A percentile compares a stretch with the other conserved stretches of the same genome.
phyloP scores from a whole-genome alignment of 129 eudicot genomes.

The Cynara cardunculus region DNA sequence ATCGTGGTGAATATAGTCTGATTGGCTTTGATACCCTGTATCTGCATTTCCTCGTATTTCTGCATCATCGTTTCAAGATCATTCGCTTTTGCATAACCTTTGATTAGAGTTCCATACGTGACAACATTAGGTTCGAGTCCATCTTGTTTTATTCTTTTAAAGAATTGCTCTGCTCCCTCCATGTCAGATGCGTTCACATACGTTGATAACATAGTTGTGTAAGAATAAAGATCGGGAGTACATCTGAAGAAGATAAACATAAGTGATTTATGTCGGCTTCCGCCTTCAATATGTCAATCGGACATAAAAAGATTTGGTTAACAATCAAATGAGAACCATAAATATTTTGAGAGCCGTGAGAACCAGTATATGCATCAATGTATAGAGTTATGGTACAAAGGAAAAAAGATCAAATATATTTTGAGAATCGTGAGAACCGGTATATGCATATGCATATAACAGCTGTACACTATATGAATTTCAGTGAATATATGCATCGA shows the following conservation, averaged over 20 bases:
- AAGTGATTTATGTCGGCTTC: background rate
- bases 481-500: background rate
- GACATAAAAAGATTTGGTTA: background rate
- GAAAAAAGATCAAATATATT: too few relatives aligned
- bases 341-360: background rate
- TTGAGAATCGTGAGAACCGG: too few relatives aligned
- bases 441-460: too few relatives aligned
- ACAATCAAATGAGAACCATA: background rate
- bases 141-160: constrained; percentile 67
- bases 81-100: constrained; percentile 73
- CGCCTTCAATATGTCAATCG: background rate
- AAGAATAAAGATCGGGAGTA: constrained; percentile 86
- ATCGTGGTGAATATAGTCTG: constrained; percentile 79
- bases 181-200: constrained; percentile 91
- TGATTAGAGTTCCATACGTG: constrained; percentile 76
- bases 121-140: constrained; percentile 73
- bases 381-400: too few relatives aligned
- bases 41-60: constrained; percentile 77
- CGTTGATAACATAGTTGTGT: constrained; percentile 85
- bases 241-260: constrained; percentile 42
- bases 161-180: constrained; percentile 95
- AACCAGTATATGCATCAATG: too few relatives aligned
- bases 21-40: constrained; percentile 58
- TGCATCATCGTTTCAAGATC: constrained; percentile 80
- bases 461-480: too few relatives aligned